These are phyloP conservation scores for Pharnaceum exiguum DNA, from an alignment of 148 eudicot species.

Conservation along the genomic window DNA sequence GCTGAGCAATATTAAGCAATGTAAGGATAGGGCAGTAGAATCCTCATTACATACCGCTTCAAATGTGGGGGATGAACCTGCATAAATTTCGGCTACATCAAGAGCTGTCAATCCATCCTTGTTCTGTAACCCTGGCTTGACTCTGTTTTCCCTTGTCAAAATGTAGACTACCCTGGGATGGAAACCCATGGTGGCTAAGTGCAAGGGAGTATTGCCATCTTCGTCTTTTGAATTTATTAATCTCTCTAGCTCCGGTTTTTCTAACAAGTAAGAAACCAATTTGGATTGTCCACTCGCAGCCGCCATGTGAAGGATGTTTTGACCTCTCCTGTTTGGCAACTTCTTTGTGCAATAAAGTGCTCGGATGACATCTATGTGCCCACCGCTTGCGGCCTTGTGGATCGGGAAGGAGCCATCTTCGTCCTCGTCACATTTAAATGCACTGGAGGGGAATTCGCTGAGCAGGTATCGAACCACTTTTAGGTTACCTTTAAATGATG, in stretches of 20 bases:
- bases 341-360: not conserved
- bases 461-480: constrained; percentile 6
- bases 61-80: constrained; percentile 1
- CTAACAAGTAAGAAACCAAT: not conserved
- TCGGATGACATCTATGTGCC: constrained; percentile 1
- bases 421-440: not conserved
- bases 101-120: constrained; percentile 23
- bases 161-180: constrained; percentile 16
- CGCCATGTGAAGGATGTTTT: constrained; percentile 24
- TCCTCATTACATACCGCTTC: constrained; percentile 17
- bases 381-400: constrained; percentile 12
- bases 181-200: constrained; percentile 19
- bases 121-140: not conserved
- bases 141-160: constrained; percentile 9
- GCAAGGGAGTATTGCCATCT: constrained; percentile 24
- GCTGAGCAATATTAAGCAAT: no score
- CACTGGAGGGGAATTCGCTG: not conserved
- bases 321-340: constrained; percentile 13
- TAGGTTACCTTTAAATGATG: constrained; percentile 10
- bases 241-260: not conserved
- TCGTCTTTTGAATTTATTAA: constrained; percentile 16
- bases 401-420: constrained; percentile 7
- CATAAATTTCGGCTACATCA: constrained; percentile 15
- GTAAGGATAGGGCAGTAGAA: not conserved
- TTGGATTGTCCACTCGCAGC: constrained; percentile 11